phyloP scores from a whole-genome alignment of 495 filamentous ascomycete genomes.

The Emericellopsis terricola region DNA sequence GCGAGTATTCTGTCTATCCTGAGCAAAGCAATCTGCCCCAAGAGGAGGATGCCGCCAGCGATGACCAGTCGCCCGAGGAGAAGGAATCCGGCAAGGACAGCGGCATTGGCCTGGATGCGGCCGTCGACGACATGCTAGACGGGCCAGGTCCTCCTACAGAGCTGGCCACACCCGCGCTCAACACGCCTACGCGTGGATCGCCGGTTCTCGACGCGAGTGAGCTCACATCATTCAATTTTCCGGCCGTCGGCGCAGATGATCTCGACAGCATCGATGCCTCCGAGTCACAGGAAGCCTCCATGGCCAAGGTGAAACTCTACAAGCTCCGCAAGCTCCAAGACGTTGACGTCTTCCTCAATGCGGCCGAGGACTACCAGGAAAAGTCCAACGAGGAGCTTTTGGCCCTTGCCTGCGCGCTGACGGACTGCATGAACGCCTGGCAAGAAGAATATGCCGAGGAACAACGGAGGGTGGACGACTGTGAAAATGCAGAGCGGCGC shows the following conservation, averaged over 20 bases:
- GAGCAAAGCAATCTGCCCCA: slow-evolving; percentile 6
- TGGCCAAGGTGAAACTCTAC: slow-evolving; percentile 7
- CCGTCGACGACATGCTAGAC: background rate
- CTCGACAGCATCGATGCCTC: slow-evolving; percentile 10
- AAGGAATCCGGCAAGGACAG: background rate
- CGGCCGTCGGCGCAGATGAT: background rate
- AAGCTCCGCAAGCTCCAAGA: slow-evolving; percentile 17
- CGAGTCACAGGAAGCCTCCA: slow-evolving; percentile 2
- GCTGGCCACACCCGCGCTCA: background rate
- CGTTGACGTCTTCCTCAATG: slow-evolving; percentile 13
- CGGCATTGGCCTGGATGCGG: background rate
- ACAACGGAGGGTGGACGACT: slow-evolving; percentile 32
- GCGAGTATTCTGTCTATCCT: slow-evolving; percentile 5
- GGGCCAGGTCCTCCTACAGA: background rate
- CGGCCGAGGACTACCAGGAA: slow-evolving; percentile 16
- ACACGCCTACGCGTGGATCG: slow-evolving; percentile 1
- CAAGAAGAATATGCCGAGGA: slow-evolving; percentile 48
- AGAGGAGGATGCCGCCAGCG: slow-evolving; percentile 1
- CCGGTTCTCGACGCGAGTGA: slow-evolving; percentile 1
- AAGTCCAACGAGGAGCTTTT: slow-evolving; percentile 32
- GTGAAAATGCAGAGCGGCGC: slow-evolving; percentile 27
- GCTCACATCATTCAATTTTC: background rate
- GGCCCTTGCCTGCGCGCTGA: slow-evolving; percentile 30
- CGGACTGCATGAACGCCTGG: slow-evolving; percentile 33
- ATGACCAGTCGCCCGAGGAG: background rate